Conservation (phyloP, 352 stramenopile genomes). For the Hyaloperonospora arabidopsidis region DNA sequence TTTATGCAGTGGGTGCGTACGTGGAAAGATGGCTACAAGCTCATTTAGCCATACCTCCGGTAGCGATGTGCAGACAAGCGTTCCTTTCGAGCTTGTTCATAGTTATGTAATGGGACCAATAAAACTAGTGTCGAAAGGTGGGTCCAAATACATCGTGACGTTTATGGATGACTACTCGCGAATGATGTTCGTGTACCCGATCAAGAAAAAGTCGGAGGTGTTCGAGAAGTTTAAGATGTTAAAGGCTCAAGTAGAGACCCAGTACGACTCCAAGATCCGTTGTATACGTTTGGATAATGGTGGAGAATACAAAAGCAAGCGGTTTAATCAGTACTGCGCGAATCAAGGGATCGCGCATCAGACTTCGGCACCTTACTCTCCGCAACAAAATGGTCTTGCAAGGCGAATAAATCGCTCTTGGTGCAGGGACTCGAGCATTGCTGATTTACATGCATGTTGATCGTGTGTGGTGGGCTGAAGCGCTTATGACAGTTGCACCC, state of each 20-base stretch:
- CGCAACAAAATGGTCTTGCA: no score
- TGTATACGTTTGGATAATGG: not conserved
- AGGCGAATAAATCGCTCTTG: no score
- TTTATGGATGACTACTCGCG: conserved; percentile 24
- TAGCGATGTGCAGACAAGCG: not conserved
- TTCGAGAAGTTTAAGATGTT: conserved; percentile 5
- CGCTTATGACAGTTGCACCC: not conserved
- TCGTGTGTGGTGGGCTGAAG: not conserved
- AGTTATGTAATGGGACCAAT: conserved; percentile 17
- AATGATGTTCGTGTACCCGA: conserved; percentile 6
- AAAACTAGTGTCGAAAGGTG: conserved; percentile 7
- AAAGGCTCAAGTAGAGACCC: not conserved
- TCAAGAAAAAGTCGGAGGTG: conserved; percentile 6
- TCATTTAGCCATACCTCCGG: not conserved
- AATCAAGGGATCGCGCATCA: not conserved
- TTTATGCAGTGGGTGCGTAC: not conserved
- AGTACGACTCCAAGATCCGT: not conserved
- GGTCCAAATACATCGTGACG: conserved; percentile 10
- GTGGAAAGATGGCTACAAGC: conserved; percentile 1
- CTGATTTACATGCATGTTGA: conserved; percentile 1
- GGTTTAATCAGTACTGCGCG: not conserved
- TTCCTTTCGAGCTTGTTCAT: conserved; percentile 10
- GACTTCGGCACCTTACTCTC: not conserved
- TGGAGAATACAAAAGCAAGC: not conserved
- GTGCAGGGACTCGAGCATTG: not conserved